Conservation (phyloP, 768 basidiomycete genomes). For the Hortiboletus campestris region DNA sequence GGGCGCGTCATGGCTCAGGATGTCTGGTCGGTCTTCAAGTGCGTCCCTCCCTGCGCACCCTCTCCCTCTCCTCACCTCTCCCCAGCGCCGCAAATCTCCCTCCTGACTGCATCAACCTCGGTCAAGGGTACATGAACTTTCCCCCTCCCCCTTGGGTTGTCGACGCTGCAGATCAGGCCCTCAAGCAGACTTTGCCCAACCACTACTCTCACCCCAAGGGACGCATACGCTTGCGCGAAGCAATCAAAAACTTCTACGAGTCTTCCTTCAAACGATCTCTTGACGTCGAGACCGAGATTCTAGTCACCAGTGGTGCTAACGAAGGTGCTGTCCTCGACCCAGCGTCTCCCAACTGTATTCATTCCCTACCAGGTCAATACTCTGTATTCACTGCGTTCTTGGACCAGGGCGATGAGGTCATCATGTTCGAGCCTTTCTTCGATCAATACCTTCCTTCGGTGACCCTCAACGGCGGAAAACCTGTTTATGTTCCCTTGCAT, state of each 20-base stretch:
- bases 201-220: constrained; percentile 94
- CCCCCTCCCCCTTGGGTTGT: constrained; percentile 78
- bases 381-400: constrained; percentile 91
- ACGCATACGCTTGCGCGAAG: constrained; percentile 80
- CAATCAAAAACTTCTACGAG: constrained; percentile 79
- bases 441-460: constrained; percentile 94
- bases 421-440: constrained; percentile 98
- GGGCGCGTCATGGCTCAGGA: constrained; percentile 79
- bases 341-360: not conserved
- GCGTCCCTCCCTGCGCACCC: constrained; percentile 5
- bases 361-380: constrained; percentile 64
- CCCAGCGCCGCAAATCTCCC: constrained; percentile 84
- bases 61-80: constrained; percentile 8
- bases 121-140: constrained; percentile 95
- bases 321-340: constrained; percentile 57
- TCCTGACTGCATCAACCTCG: constrained; percentile 90
- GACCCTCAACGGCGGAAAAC: constrained; percentile 90
- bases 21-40: constrained; percentile 94
- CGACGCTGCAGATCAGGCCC: constrained; percentile 68
- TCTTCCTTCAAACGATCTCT: constrained; percentile 66
- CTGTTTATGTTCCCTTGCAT: constrained; percentile 93
- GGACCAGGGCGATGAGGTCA: constrained; percentile 92
- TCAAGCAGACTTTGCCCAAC: constrained; percentile 61
- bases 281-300: constrained; percentile 82
- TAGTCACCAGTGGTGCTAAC: constrained; percentile 96